phyloP scores from a whole-genome alignment of 2,329 filamentous ascomycete genomes.

The Trichoderma pleuroti region DNA sequence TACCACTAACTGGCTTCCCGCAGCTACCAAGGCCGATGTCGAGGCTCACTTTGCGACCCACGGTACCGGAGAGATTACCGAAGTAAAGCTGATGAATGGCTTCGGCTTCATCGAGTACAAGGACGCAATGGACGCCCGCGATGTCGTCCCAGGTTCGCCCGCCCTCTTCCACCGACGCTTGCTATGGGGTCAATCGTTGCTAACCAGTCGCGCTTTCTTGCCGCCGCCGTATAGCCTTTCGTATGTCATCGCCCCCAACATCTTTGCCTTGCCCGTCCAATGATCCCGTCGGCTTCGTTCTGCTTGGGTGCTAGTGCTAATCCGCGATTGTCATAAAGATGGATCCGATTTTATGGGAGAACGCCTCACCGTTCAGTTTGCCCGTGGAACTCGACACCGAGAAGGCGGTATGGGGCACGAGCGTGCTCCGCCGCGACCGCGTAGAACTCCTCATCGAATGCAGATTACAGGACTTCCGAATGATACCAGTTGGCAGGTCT shows the following conservation, averaged over 20 bases:
- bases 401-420: conserved; percentile 47
- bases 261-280: background rate
- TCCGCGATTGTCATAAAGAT: conserved; percentile 54
- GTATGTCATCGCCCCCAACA: conserved; percentile 44
- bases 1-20: conserved; percentile 45
- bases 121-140: conserved; percentile 94
- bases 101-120: conserved; percentile 99
- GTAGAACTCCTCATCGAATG: conserved; percentile 95
- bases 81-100: conserved; percentile 99
- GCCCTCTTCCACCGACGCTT: background rate
- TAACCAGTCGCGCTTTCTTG: conserved; percentile 24
- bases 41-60: conserved; percentile 93
- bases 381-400: conserved; percentile 70
- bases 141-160: conserved; percentile 90
- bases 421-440: conserved; percentile 67
- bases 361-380: conserved; percentile 96
- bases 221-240: conserved; percentile 49
- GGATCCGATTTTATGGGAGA: conserved; percentile 98
- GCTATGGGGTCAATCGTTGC: conserved; percentile 7
- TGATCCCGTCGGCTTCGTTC: conserved; percentile 18
- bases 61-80: conserved; percentile 94
- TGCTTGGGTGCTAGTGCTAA: background rate
- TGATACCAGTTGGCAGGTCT: conserved; percentile 99
- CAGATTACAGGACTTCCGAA: conserved; percentile 92
- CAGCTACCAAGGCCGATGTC: conserved; percentile 95